phyloP scores from a whole-genome alignment of 1,284 basidiomycete species.

The Sphagnurus paluster region DNA sequence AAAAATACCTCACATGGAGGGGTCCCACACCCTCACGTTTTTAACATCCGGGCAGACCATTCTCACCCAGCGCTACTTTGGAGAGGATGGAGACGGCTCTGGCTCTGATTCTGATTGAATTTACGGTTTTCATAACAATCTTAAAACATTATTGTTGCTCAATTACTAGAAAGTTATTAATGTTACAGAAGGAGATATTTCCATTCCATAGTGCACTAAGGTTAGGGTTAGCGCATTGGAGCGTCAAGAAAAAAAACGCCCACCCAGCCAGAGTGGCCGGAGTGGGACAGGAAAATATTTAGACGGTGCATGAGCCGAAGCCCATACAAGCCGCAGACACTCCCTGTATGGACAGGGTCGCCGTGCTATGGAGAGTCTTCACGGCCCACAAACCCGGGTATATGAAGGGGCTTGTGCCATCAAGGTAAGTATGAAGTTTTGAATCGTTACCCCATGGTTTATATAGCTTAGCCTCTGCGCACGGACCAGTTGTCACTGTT shows the following conservation, averaged over 20 bases:
- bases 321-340: slow-evolving; percentile 60
- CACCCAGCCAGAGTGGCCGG: slow-evolving; percentile 55
- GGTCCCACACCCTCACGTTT: too few relatives aligned
- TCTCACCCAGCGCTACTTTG: too few relatives aligned
- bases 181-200: too few relatives aligned
- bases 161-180: too few relatives aligned
- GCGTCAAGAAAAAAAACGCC: slow-evolving; percentile 38
- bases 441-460: slow-evolving; percentile 10
- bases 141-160: too few relatives aligned
- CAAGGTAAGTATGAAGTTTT: slow-evolving; percentile 29
- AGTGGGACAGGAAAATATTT: slow-evolving; percentile 70
- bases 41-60: too few relatives aligned
- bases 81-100: slow-evolving; percentile 22
- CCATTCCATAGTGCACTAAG: slow-evolving; percentile 14
- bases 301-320: slow-evolving; percentile 68
- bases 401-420: slow-evolving; percentile 40
- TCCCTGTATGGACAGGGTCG: slow-evolving; percentile 64
- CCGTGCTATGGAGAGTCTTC: slow-evolving; percentile 63
- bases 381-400: slow-evolving; percentile 42
- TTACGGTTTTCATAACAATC: background rate
- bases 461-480: slow-evolving; percentile 23
- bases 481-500: slow-evolving; percentile 25
- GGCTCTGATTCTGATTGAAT: slow-evolving; percentile 17
- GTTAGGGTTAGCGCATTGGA: slow-evolving; percentile 31
- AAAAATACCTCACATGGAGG: too few relatives aligned